Evolutionary conservation across 2,329 filamentous ascomycete species (phyloP).

Genomic region (Claviceps humidiphila): DNA sequence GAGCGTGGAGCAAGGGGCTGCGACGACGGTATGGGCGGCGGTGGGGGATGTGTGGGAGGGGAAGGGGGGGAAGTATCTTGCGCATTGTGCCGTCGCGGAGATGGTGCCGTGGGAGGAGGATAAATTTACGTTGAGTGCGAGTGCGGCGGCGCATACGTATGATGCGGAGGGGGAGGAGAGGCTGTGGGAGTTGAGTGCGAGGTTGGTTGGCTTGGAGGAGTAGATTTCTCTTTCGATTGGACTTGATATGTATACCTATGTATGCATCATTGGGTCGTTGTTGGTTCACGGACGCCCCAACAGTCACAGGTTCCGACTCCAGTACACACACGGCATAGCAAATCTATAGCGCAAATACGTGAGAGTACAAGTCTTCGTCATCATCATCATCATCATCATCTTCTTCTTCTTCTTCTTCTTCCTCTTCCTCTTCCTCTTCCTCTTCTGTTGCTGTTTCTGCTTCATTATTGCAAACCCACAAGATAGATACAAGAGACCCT

Average conservation of each 20-base stretch:
- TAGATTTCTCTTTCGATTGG: no score
- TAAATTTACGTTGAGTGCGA: not conserved
- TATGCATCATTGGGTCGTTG: no score
- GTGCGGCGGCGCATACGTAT: not conserved
- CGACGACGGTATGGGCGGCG: conserved; percentile 32
- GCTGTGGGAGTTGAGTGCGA: not conserved
- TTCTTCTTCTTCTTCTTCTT: no score
- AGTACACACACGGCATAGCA: no score
- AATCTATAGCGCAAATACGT: no score
- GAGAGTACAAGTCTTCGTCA: no score
- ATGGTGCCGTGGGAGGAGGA: not conserved
- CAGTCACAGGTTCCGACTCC: no score
- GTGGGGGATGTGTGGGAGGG: conserved; percentile 27
- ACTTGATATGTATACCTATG: no score
- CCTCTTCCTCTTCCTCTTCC: not conserved
- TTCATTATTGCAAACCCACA: no score
- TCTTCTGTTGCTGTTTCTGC: not conserved
- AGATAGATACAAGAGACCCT: no score
- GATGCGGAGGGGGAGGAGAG: not conserved
- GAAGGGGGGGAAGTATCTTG: conserved; percentile 33
- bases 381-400: no score
- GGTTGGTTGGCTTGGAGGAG: not conserved
- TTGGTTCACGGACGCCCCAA: no score
- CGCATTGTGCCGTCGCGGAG: conserved; percentile 17
- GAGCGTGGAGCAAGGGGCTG: conserved; percentile 27